Evolutionary conservation across 306 rosid genomes (phyloP).

Genomic region (Boehmeria nivea): DNA sequence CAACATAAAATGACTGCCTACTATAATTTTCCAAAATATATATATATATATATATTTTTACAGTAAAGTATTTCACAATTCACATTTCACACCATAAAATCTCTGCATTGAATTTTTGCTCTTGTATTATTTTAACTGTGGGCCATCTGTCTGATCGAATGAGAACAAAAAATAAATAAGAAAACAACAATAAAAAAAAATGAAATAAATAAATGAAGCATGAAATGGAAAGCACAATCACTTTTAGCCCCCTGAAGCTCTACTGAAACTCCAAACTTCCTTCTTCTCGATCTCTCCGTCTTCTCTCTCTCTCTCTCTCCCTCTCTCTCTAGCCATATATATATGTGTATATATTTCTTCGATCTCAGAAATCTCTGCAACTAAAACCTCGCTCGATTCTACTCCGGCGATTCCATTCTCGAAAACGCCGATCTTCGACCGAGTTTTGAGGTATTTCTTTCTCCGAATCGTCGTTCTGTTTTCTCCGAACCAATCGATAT

Average conservation of each 20-base stretch:
- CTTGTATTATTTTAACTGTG: background rate
- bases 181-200: background rate
- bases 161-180: background rate
- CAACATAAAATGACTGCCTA: too few species aligned
- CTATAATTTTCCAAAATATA: too few species aligned
- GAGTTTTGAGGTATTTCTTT: background rate
- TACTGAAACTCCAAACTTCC: constrained; percentile 34
- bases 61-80: too few species aligned
- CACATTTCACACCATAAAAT: too few species aligned
- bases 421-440: background rate
- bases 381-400: constrained; percentile 1
- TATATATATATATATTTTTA: too few species aligned
- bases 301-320: too few species aligned
- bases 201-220: background rate
- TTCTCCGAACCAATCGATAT: background rate
- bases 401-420: background rate
- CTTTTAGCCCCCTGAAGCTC: background rate
- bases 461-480: background rate
- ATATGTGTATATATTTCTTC: background rate
- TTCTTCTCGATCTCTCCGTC: constrained; percentile 34
- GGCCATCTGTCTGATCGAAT: background rate
- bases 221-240: background rate
- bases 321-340: background rate
- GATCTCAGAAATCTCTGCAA: background rate
- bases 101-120: background rate